Evolutionary conservation across 768 basidiomycete species (phyloP), one percentile per base, ranked within the genome.

Genomic region (Postia placenta): DNA sequence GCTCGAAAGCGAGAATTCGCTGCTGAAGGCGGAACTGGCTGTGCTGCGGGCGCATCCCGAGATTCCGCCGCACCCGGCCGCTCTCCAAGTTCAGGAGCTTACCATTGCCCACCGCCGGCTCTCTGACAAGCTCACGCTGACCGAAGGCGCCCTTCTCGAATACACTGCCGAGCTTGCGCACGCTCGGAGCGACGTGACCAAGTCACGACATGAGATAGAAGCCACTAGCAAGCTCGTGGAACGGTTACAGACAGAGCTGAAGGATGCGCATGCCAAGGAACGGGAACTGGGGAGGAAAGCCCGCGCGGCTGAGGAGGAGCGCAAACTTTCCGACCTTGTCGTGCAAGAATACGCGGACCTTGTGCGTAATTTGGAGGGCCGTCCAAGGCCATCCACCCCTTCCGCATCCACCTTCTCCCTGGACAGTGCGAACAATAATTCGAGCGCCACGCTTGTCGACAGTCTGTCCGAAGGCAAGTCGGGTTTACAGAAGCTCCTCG

Each of bases 331-430:
- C 35, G 87, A 90, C 49, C 60, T 75, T 25, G 82, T 80, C 4
- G 74, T 90, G 14, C 69, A 74, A 45, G 85, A 90, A 55, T 91
- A 91, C 45, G 88, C 88, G 0, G 79, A 79, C 50, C 74, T 91
- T 12, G 88, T 90, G 11, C 73, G 86, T 17, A 72, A 66, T 1
- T 69, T 89, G 47, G 82, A 87, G 57, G 71, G 73, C 15, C 69
- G 73, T 50, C 62, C 62, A 48, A 64, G 64, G 48, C 47, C 43
- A n/a, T 49, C 56, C 2, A 51, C 57, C 2, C 33, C 56, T 0
- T 42, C 57, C 2, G 36, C 59, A 5, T 40, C 47, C 20, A 27
- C 33, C 9, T 23, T 57, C 41, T 12, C 52, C 41, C 45, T 37
- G 11, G 40, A 14, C 15, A 42, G 35, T 26, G 51, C 24, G 17